These are phyloP conservation scores for Lipomyces starkeyi DNA, from an alignment of 805 yeast species.

Conservation along the genomic window DNA sequence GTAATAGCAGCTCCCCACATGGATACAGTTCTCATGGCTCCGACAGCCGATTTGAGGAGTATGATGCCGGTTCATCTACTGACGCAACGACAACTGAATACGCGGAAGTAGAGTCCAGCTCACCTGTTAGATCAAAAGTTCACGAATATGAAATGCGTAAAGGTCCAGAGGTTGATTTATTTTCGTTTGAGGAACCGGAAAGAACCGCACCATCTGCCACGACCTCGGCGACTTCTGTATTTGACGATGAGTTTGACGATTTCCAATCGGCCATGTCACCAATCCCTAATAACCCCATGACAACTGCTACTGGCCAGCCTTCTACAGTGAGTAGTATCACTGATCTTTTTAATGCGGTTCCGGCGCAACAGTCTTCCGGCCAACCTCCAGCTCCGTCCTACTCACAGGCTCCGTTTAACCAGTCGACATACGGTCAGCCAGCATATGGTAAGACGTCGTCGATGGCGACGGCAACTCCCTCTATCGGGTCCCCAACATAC, in stretches of 20 bases:
- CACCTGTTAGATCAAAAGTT: background rate
- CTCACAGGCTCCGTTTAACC: conserved; percentile 18
- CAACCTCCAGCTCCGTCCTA: conserved; percentile 4
- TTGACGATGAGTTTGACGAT: conserved; percentile 56
- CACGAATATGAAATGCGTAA: conserved; percentile 10
- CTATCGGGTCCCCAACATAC: background rate
- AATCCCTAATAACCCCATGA: conserved; percentile 31
- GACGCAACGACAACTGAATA: conserved; percentile 48
- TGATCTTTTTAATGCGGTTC: conserved; percentile 42
- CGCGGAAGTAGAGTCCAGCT: conserved; percentile 40
- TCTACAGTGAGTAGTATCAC: conserved; percentile 44
- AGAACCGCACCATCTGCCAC: conserved; percentile 13
- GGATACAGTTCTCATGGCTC: conserved; percentile 15
- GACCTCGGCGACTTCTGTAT: conserved; percentile 23
- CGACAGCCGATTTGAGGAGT: conserved; percentile 38
- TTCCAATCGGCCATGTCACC: conserved; percentile 58
- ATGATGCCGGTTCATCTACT: conserved; percentile 32
- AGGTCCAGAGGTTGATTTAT: conserved; percentile 34
- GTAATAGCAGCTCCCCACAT: conserved; percentile 14
- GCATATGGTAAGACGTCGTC: background rate
- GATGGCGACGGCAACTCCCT: background rate
- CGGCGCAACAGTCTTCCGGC: background rate
- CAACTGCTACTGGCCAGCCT: conserved; percentile 42
- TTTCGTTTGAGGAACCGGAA: conserved; percentile 39
- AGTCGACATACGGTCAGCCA: conserved; percentile 17